Evolutionary conservation across 2,329 filamentous ascomycete species (phyloP).

Genomic region (Colletotrichum sp.): DNA sequence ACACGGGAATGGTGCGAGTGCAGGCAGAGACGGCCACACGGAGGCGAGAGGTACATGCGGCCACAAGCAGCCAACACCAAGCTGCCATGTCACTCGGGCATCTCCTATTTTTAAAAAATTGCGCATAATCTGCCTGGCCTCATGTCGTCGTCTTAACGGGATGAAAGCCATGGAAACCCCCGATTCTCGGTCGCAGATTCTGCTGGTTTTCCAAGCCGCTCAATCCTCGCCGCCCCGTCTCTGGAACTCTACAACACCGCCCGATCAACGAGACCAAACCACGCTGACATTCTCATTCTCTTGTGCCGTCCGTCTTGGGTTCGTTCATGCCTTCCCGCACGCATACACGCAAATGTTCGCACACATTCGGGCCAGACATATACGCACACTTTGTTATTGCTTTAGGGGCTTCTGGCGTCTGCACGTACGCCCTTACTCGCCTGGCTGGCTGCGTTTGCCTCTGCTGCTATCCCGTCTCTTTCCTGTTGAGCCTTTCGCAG

Average conservation of each 20-base stretch:
- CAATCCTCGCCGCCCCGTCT: neutral
- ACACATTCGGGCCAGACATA: neutral
- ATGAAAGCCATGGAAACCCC: conserved; percentile 14
- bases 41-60: neutral
- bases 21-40: neutral
- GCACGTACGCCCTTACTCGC: neutral
- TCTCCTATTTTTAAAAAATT: conserved; percentile 4
- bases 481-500: neutral
- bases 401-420: neutral
- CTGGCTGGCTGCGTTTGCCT: neutral
- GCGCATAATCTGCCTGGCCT: conserved; percentile 7
- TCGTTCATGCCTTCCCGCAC: neutral
- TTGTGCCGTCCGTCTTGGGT: neutral
- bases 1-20: neutral
- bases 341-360: neutral
- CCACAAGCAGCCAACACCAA: neutral
- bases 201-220: neutral
- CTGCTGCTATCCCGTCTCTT: neutral
- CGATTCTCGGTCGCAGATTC: neutral
- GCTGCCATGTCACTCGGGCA: neutral
- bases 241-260: neutral
- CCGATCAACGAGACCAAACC: neutral
- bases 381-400: neutral
- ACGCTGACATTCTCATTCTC: neutral
- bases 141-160: neutral